Evolutionary conservation across 768 basidiomycete species (phyloP).

Genomic region (Crucibulum laeve): DNA sequence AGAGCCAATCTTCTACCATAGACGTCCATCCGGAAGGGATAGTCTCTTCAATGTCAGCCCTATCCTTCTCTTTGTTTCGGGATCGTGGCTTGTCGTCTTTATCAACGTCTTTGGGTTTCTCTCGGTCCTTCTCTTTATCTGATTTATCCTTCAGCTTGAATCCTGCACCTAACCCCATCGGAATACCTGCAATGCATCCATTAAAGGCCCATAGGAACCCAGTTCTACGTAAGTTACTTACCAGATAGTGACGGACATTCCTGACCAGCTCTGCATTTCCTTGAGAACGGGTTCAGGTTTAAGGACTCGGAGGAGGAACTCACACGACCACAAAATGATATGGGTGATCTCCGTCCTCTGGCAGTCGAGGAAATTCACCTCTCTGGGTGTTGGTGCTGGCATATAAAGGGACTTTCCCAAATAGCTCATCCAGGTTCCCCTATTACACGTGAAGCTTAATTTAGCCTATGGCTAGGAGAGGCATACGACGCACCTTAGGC

Average conservation of each 20-base stretch:
- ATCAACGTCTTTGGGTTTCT: constrained; percentile 28
- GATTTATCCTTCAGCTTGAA: constrained; percentile 62
- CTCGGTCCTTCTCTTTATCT: constrained; percentile 24
- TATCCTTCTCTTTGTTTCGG: constrained; percentile 34
- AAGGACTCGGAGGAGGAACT: constrained; percentile 17
- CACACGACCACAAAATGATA: constrained; percentile 80
- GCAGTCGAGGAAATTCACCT: constrained; percentile 41
- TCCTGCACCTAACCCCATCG: constrained; percentile 74
- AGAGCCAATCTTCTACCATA: constrained; percentile 72
- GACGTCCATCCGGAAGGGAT: constrained; percentile 63
- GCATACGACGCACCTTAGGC: constrained; percentile 50
- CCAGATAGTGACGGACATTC: constrained; percentile 83
- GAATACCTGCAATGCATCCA: constrained; percentile 46
- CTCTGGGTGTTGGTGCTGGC: constrained; percentile 18
- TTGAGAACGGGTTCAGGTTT: constrained; percentile 7
- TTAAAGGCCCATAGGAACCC: neutral
- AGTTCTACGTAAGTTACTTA: constrained; percentile 14
- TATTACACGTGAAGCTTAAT: constrained; percentile 20
- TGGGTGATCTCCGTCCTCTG: constrained; percentile 53
- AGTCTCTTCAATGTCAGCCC: constrained; percentile 26
- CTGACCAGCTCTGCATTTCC: constrained; percentile 50
- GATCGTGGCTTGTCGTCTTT: constrained; percentile 26
- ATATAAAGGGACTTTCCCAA: constrained; percentile 56
- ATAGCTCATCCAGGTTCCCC: constrained; percentile 71
- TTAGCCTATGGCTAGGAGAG: neutral